A percentile compares a stretch with the other conserved stretches of the same genome.
These are phyloP conservation scores for Miamiensis avidus DNA, from an alignment of 169 alveolate species.

Conservation along the genomic window DNA sequence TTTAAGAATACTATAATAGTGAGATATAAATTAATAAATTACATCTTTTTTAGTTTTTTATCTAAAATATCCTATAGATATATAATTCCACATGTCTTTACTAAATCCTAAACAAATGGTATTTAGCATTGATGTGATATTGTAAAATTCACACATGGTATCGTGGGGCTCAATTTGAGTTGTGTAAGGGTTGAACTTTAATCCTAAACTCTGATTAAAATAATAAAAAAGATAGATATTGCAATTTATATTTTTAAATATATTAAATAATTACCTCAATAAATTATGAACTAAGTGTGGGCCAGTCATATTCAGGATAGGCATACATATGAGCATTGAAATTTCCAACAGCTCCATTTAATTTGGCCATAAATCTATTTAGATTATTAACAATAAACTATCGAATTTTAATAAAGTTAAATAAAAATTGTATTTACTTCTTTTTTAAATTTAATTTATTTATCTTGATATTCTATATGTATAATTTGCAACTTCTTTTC, in stretches of 20 bases:
- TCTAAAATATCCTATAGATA: slow-evolving; percentile 71
- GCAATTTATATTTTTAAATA: slow-evolving; percentile 7
- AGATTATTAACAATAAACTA: background rate
- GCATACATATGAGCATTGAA: slow-evolving; percentile 93
- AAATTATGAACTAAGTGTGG: slow-evolving; percentile 67
- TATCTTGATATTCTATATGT: slow-evolving; percentile 64
- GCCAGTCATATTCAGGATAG: slow-evolving; percentile 92
- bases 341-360: slow-evolving; percentile 97
- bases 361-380: slow-evolving; percentile 88
- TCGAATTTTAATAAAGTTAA: background rate
- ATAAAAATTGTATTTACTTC: slow-evolving; percentile 10
- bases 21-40: background rate
- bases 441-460: slow-evolving; percentile 48
- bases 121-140: slow-evolving; percentile 80
- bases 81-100: slow-evolving; percentile 95
- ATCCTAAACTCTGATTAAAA: slow-evolving; percentile 67
- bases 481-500: slow-evolving; percentile 94
- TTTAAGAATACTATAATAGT: slow-evolving; percentile 25
- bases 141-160: slow-evolving; percentile 88
- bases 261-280: slow-evolving; percentile 50
- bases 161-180: slow-evolving; percentile 97
- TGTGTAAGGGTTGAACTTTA: slow-evolving; percentile 90
- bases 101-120: slow-evolving; percentile 89
- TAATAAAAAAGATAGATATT: slow-evolving; percentile 13
- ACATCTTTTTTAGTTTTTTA: slow-evolving; percentile 40